These are phyloP conservation scores for Carnegiea gigantea DNA, from an alignment of 179 eudicot genomes.

Conservation along the genomic window DNA sequence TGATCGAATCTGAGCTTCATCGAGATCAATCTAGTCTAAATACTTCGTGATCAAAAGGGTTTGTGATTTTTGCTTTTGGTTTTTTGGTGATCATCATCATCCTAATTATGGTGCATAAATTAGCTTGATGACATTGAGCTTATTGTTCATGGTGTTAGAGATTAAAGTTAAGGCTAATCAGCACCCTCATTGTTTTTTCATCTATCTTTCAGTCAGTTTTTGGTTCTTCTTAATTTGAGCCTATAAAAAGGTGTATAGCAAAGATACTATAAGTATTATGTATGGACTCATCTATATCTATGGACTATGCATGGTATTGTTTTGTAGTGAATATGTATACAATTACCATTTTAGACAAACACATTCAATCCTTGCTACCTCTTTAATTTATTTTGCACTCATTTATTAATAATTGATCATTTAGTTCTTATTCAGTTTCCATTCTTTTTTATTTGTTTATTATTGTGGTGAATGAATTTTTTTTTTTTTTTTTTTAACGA, in stretches of 20 bases:
- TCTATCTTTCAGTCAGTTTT: not conserved
- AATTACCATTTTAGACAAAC: conserved; percentile 6
- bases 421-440: no score
- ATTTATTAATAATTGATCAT: no score
- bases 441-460: not conserved
- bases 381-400: not conserved
- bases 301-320: conserved; percentile 22
- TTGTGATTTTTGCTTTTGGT: conserved; percentile 5
- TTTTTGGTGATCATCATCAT: not conserved
- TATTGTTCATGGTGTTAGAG: not conserved
- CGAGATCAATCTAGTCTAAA: not conserved
- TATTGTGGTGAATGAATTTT: not conserved
- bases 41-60: conserved; percentile 3
- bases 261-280: conserved; percentile 27
- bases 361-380: not conserved
- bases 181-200: conserved; percentile 4
- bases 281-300: conserved; percentile 29
- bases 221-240: conserved; percentile 20
- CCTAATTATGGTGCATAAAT: conserved; percentile 10
- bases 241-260: conserved; percentile 37
- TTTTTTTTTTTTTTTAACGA: no score
- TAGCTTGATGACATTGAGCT: conserved; percentile 6
- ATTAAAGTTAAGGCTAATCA: not conserved
- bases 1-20: not conserved
- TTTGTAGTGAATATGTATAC: conserved; percentile 26